phyloP scores from a whole-genome alignment of 768 basidiomycete genomes.

The Clathrus columnatus region DNA sequence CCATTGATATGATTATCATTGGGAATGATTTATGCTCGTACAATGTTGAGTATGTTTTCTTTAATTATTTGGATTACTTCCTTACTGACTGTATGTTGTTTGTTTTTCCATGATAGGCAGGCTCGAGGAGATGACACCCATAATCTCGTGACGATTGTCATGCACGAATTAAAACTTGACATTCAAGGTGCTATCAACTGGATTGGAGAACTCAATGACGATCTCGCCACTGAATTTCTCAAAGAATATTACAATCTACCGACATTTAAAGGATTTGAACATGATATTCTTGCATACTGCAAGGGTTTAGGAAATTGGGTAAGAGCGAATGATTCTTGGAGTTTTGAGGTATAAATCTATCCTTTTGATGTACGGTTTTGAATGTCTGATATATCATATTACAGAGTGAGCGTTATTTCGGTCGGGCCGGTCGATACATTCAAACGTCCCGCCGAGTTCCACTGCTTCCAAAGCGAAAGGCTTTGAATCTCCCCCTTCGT shows the following conservation, averaged over 20 bases:
- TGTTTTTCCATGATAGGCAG: conserved; percentile 23
- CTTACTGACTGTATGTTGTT: neutral
- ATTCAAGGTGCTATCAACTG: conserved; percentile 30
- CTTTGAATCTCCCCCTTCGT: too few relatives aligned
- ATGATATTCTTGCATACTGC: conserved; percentile 34
- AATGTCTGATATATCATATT: too few relatives aligned
- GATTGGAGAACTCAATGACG: conserved; percentile 20
- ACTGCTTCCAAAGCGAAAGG: too few relatives aligned
- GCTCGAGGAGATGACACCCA: conserved; percentile 23
- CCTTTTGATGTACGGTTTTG: too few relatives aligned
- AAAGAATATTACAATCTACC: conserved; percentile 29
- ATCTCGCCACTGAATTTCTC: conserved; percentile 30
- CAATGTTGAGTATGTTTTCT: conserved; percentile 17
- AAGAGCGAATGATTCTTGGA: too few relatives aligned
- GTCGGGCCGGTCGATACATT: too few relatives aligned
- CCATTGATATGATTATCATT: conserved; percentile 29
- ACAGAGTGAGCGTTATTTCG: too few relatives aligned
- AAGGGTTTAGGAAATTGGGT: conserved; percentile 46
- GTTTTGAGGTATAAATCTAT: too few relatives aligned
- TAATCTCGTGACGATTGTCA: conserved; percentile 46
- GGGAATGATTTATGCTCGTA: conserved; percentile 29
- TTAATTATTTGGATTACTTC: conserved; percentile 4
- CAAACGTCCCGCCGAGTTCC: too few relatives aligned
- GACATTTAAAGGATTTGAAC: conserved; percentile 32
- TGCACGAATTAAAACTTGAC: conserved; percentile 33